Evolutionary conservation across 1,139 yeast species (phyloP), one percentile per base, ranked within the genome.

Genomic region (Nakaseomyces uthaithaninus): DNA sequence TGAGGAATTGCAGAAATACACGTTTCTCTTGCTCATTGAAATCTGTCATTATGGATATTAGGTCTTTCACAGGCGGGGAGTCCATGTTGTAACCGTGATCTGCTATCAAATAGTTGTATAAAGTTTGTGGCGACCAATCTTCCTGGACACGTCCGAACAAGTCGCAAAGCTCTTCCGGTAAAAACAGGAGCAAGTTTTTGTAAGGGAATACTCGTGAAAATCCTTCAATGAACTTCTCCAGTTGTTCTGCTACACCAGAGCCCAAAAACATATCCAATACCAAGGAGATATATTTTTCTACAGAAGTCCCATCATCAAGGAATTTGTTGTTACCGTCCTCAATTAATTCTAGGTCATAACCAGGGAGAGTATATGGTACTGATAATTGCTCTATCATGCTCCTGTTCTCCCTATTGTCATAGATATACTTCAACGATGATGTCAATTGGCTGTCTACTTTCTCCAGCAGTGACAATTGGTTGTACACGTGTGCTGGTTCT

Each of bases 51-150:
- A 85, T 70, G 25, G 68, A 67, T 23, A 87, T 62, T 43, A 91
- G 64, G 45, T 74, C 69, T 45, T 69, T 71, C 9, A 91, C 75
- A 0, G 81, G 70, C 14, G 64, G 64, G 2, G 94, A 83, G 26
- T 82, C 93, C 55, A 74, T 73, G 6, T 74, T 74, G 53, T 82
- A 91, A 1, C 98, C 98, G 60, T 91, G 98, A 53, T 89, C 94
- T 0, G 97, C 95, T 50, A 75, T 76, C 18, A 91, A 67, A 0
- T 80, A 69, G 2, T 75, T 68, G 8, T 67, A 54, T 36, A 91
- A 64, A 0, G 93, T 75, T 36, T 71, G 74, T 27, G 53, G 49
- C 0, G 91, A 75, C 97, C 98, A 91, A 55, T 91, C 97, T 54
- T 87, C 97, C 39, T 79, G 79, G 1, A 77, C 75, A 45, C 75